Conservation (phyloP, 208 protist genomes). For the Blastocrithidia nonstop region DNA sequence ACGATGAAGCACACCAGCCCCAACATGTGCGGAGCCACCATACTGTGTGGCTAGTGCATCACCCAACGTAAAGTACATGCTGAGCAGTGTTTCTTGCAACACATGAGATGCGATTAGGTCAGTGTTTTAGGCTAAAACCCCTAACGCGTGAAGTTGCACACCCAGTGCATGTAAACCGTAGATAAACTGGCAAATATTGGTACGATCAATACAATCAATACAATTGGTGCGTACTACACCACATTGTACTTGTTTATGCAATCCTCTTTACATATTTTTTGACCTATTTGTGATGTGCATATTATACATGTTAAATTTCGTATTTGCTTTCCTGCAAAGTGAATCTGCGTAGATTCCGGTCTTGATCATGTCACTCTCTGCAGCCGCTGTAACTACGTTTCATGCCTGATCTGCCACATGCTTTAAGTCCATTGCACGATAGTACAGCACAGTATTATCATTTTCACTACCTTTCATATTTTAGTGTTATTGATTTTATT, state of each 20-base stretch:
- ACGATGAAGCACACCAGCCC: constrained; percentile 67
- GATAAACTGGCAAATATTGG: constrained; percentile 92
- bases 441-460: constrained; percentile 33
- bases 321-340: background rate
- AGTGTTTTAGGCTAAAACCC: constrained; percentile 17
- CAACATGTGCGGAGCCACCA: constrained; percentile 73
- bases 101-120: constrained; percentile 14
- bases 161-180: constrained; percentile 71
- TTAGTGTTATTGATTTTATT: background rate
- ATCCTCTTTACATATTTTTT: background rate
- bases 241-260: constrained; percentile 40
- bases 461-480: background rate
- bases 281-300: background rate
- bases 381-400: constrained; percentile 44
- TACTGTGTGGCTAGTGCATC: constrained; percentile 82
- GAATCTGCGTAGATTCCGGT: constrained; percentile 19
- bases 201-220: constrained; percentile 96
- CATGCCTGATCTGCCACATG: constrained; percentile 36
- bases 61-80: constrained; percentile 66
- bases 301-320: background rate
- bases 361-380: constrained; percentile 20
- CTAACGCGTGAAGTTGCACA: constrained; percentile 38
- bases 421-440: constrained; percentile 76
- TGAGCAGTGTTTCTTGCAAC: constrained; percentile 31
- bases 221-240: constrained; percentile 94